A percentile compares a stretch with the other conserved stretches of the same genome.
Evolutionary conservation across 2,329 filamentous ascomycete species (phyloP).

Genomic region (Gnomoniopsis smithogilvyi): DNA sequence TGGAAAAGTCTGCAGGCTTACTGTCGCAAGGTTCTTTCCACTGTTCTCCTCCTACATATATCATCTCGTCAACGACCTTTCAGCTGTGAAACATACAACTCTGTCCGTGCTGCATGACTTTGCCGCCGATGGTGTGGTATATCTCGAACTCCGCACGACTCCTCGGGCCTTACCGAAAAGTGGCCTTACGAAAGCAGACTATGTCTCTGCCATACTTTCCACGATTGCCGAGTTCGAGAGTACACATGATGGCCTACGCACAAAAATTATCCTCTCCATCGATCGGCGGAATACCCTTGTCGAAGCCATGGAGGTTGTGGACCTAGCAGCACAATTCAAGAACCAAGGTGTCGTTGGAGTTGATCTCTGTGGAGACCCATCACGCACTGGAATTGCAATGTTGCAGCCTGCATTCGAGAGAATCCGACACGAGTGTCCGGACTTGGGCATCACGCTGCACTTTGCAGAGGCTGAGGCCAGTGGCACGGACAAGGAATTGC

Average conservation of each 20-base stretch:
- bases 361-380: slow-evolving; percentile 77
- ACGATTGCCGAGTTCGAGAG: slow-evolving; percentile 54
- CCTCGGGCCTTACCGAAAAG: slow-evolving; percentile 57
- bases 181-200: slow-evolving; percentile 55
- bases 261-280: slow-evolving; percentile 69
- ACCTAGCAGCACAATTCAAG: slow-evolving; percentile 56
- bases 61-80: slow-evolving; percentile 62
- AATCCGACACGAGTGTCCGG: slow-evolving; percentile 43
- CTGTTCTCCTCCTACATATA: slow-evolving; percentile 81
- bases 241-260: slow-evolving; percentile 41
- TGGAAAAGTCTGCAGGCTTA: neutral
- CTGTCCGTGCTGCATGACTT: slow-evolving; percentile 65
- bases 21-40: slow-evolving; percentile 63
- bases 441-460: slow-evolving; percentile 68
- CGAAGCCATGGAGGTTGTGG: slow-evolving; percentile 62
- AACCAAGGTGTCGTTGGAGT: slow-evolving; percentile 63
- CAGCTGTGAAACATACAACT: slow-evolving; percentile 61
- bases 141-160: slow-evolving; percentile 78
- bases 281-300: slow-evolving; percentile 61
- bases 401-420: slow-evolving; percentile 58
- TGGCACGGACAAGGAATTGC: slow-evolving; percentile 57
- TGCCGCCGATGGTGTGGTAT: slow-evolving; percentile 66
- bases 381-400: slow-evolving; percentile 55
- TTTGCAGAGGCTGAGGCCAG: slow-evolving; percentile 69
- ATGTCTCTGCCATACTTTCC: slow-evolving; percentile 64